Evolutionary conservation across 2,329 filamentous ascomycete genomes (phyloP).

Genomic region (Alternaria ventricosa): DNA sequence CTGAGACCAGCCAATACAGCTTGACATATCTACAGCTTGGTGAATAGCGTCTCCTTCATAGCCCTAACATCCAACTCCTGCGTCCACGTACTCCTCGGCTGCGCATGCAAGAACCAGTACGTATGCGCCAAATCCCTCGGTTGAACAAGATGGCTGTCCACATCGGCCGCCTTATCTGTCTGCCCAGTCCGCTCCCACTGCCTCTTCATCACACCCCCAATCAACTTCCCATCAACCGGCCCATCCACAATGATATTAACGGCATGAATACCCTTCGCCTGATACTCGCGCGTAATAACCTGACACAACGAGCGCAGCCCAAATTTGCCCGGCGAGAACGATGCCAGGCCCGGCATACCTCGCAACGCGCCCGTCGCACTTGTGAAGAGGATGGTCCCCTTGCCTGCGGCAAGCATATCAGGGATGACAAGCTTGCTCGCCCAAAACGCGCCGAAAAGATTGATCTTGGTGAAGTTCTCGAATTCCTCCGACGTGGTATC

Average conservation of each 20-base stretch:
- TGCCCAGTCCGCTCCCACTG: neutral
- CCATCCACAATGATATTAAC: neutral
- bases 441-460: neutral
- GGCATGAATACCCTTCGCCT: neutral
- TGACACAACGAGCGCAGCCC: neutral
- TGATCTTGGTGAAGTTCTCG: neutral
- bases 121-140: conserved; percentile 19
- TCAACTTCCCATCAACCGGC: neutral
- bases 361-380: neutral
- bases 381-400: neutral
- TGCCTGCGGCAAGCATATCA: neutral
- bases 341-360: neutral
- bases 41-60: conserved; percentile 20
- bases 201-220: neutral
- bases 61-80: conserved; percentile 30
- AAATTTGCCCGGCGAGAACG: neutral
- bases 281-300: neutral
- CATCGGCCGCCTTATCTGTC: conserved; percentile 4
- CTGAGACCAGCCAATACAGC: too few species aligned
- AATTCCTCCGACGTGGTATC: neutral
- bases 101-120: conserved; percentile 30
- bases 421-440: neutral
- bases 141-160: conserved; percentile 13
- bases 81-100: conserved; percentile 31
- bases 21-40: conserved; percentile 8